These are phyloP conservation scores for Fusarium aywerte DNA, from an alignment of 2,329 filamentous ascomycete species.

Conservation along the genomic window DNA sequence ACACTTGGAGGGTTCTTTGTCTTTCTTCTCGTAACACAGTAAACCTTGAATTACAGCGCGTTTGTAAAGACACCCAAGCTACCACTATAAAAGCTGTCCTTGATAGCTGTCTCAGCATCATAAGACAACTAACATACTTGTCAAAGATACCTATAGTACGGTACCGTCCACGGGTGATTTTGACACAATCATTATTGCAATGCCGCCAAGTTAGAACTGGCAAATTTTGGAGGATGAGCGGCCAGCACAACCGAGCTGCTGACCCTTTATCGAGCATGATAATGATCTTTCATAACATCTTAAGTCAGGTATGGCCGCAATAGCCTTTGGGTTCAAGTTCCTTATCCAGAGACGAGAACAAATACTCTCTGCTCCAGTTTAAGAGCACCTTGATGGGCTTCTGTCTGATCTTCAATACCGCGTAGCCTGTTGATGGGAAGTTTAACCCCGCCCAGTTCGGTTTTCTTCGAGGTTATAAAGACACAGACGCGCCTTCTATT, in stretches of 20 bases:
- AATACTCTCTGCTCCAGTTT: not conserved
- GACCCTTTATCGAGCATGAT: not conserved
- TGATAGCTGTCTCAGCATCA: not conserved
- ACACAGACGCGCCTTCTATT: not conserved
- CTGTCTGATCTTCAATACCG: not conserved
- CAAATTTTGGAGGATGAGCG: not conserved
- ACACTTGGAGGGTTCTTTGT: not conserved
- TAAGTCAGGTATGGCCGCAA: not conserved
- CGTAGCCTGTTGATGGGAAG: conserved; percentile 7
- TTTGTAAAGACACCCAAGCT: not conserved
- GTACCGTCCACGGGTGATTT: not conserved
- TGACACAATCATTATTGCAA: not conserved
- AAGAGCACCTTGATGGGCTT: conserved; percentile 31
- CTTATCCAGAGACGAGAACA: not conserved
- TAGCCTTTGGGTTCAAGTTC: not conserved
- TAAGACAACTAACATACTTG: not conserved
- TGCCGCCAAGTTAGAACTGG: not conserved
- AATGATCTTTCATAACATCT: not conserved
- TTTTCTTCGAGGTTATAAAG: conserved; percentile 18
- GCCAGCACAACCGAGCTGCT: not conserved
- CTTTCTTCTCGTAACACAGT: not conserved
- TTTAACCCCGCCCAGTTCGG: conserved; percentile 15
- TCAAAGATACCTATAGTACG: not conserved
- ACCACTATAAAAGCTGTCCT: not conserved
- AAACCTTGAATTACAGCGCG: not conserved